phyloP scores from a whole-genome alignment of 2,329 filamentous ascomycete species.

The Leptographium flavum region DNA sequence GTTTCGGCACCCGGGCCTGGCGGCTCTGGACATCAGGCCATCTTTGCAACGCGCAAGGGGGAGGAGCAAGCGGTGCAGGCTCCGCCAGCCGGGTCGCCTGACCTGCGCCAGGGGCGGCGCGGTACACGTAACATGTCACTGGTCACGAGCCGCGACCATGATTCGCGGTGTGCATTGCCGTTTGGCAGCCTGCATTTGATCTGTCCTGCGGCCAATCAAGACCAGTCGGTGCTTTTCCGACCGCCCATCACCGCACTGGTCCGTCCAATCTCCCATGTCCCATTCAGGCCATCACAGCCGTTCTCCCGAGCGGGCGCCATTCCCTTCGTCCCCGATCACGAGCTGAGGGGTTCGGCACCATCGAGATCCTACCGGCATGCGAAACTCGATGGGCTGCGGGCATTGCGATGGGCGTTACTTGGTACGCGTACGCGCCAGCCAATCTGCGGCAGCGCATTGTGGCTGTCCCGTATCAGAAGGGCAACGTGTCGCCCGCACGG shows the following conservation, averaged over 20 bases:
- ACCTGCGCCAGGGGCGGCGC: no score
- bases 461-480: no score
- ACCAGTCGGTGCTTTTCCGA: neutral
- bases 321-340: no score
- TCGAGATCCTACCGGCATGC: neutral
- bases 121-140: no score
- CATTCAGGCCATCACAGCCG: neutral
- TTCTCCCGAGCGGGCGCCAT: neutral
- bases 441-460: no score
- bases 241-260: neutral
- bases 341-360: no score
- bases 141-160: no score
- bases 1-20: neutral
- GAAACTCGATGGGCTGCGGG: no score
- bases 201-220: neutral
- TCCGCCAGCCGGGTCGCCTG: neutral
- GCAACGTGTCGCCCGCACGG: no score
- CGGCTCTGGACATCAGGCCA: constrained; percentile 1
- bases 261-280: neutral
- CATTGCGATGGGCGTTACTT: no score
- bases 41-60: neutral
- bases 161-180: neutral
- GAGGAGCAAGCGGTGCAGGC: neutral
- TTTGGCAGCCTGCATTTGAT: no score
- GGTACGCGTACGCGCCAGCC: no score